Base-by-base conservation (phyloP, 768 basidiomycete genomes). In the Tephrocybe sp. region DNA sequence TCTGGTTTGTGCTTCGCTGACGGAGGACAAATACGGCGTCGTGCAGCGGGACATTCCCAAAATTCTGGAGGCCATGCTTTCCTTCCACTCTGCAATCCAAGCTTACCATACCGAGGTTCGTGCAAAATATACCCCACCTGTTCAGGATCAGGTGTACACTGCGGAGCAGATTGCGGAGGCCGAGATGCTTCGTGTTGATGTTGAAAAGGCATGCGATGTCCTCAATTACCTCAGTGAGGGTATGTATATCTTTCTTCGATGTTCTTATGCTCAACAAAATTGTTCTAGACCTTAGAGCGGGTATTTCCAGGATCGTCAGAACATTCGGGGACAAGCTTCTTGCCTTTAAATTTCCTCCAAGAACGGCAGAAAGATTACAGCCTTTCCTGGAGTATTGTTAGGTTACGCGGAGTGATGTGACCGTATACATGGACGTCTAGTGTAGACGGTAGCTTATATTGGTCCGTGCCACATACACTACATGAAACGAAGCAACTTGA, bases 41-140 rank as follows among this genome's bases (percentile, higher is more conserved):
- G 89, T 92, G 11, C 92, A 94, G 63, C 75, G 87, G 9, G 92
- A 94, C 61, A 89, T 92, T 16, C 87, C 91, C 0, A 83, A 81
- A 51, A 82, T 92, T 24, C 64, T 95, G 2, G 92, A 95, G 64
- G 86, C 87, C 0, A 70, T 93, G 55, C 62, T 87, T 11, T 77
- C 77, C 0, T 87, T 86, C 69, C 73, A 91, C 16, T 62, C 65
- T 1, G 86, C 81, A 1, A 65, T 92, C 16, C 90, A 92, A 56
- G 76, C 76, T 25, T 85, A 85, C 50, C 79, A 82, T 47, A 62
- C 57, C 1, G 81, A 86, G 57, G 64, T 91, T 24, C 68, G 66
- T 46, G 66, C 71, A 3, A 56, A 67, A 18, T 69, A 72, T 53
- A 65, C 69, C 3, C 68, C 72, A 4, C 68, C 74, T 1, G 58